Conservation (phyloP, 1,284 basidiomycete genomes). For the Cryptococcus sp. region DNA sequence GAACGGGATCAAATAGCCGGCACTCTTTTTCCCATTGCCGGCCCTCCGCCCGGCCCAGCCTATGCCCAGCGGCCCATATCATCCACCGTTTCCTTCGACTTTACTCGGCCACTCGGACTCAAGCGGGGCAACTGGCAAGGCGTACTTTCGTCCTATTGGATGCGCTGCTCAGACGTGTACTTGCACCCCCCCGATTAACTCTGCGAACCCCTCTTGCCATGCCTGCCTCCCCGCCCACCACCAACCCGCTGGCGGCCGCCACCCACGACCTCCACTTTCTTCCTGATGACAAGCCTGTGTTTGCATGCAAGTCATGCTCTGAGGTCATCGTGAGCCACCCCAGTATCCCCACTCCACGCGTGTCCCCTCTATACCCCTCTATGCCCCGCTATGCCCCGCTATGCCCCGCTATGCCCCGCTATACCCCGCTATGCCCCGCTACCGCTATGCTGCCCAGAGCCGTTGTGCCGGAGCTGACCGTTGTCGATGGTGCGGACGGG, state of each 20-base stretch:
- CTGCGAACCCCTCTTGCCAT: background rate
- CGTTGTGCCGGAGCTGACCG: background rate
- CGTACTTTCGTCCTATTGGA: background rate
- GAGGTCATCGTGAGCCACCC: conserved; percentile 30
- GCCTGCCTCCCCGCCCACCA: background rate
- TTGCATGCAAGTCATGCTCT: conserved; percentile 44
- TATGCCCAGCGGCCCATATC: no score
- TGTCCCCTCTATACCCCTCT: background rate
- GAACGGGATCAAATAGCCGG: background rate
- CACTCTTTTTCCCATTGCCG: background rate
- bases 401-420: background rate
- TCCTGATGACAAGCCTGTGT: conserved; percentile 38
- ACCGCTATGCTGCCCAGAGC: background rate
- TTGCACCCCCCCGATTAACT: background rate
- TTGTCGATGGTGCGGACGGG: background rate
- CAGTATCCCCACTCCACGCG: no score
- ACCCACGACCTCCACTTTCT: conserved; percentile 36
- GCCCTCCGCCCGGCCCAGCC: no score
- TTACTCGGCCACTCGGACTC: background rate
- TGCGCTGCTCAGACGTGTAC: no score
- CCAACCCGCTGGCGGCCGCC: conserved; percentile 8
- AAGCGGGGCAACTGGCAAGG: background rate
- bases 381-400: no score
- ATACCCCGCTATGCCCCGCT: no score
- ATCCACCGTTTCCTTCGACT: background rate